phyloP scores from a whole-genome alignment of 2,329 filamentous ascomycete genomes.

The Elsinoe necatrix region DNA sequence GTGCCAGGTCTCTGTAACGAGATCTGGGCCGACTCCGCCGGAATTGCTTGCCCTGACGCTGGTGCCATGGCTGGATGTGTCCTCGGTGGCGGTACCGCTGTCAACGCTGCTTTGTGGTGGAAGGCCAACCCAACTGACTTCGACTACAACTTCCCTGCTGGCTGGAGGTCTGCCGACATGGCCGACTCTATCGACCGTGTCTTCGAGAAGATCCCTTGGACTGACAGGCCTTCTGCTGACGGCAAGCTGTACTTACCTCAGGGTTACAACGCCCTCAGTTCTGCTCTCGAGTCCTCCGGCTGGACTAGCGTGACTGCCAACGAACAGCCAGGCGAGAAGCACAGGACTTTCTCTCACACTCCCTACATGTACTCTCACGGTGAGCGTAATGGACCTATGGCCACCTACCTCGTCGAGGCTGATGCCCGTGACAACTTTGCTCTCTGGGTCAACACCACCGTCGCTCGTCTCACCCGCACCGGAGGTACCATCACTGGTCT shows the following conservation, averaged over 20 bases:
- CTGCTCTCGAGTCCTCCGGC: constrained; percentile 50
- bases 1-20: constrained; percentile 63
- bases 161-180: constrained; percentile 62
- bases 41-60: constrained; percentile 60
- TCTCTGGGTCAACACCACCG: constrained; percentile 57
- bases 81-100: constrained; percentile 57
- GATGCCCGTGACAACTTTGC: constrained; percentile 55
- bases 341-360: constrained; percentile 54
- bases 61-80: constrained; percentile 66
- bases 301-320: constrained; percentile 58
- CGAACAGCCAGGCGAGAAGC: constrained; percentile 52
- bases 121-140: constrained; percentile 58
- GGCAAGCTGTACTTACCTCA: constrained; percentile 59
- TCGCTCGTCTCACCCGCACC: constrained; percentile 57
- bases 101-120: constrained; percentile 56
- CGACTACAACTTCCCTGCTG: constrained; percentile 62
- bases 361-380: constrained; percentile 60
- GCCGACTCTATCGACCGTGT: constrained; percentile 50
- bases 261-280: constrained; percentile 54
- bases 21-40: constrained; percentile 52
- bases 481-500: constrained; percentile 57
- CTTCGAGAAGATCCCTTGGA: constrained; percentile 64
- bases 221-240: constrained; percentile 56
- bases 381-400: constrained; percentile 60
- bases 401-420: constrained; percentile 60